These are phyloP conservation scores for Auriscalpium microsporum DNA, from an alignment of 768 basidiomycete genomes.

Conservation along the genomic window DNA sequence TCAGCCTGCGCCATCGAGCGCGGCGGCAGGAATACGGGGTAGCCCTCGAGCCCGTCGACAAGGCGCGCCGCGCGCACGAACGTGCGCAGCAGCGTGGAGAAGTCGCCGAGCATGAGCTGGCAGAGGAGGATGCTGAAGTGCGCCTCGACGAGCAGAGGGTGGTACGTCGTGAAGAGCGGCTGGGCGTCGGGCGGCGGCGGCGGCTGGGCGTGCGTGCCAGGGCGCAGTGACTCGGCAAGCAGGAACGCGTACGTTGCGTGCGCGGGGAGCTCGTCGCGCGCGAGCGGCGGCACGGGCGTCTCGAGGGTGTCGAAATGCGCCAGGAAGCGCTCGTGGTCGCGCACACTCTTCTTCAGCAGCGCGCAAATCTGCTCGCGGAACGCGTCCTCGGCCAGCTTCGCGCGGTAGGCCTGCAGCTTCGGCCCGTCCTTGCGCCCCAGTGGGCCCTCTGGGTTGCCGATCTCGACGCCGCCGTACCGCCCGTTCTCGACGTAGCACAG, in stretches of 20 bases:
- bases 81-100: conserved; percentile 48
- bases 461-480: conserved; percentile 76
- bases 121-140: conserved; percentile 75
- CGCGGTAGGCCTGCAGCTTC: conserved; percentile 59
- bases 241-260: conserved; percentile 61
- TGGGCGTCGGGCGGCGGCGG: conserved; percentile 37
- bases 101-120: conserved; percentile 71
- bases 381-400: conserved; percentile 41
- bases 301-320: conserved; percentile 76
- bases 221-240: conserved; percentile 59
- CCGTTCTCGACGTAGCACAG: conserved; percentile 70
- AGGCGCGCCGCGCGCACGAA: conserved; percentile 61
- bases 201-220: conserved; percentile 39
- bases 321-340: conserved; percentile 81
- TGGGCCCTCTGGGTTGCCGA: conserved; percentile 75
- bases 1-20: conserved; percentile 87
- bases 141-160: conserved; percentile 82
- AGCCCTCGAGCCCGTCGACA: conserved; percentile 79
- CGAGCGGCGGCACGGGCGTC: conserved; percentile 16
- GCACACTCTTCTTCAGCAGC: conserved; percentile 64
- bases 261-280: conserved; percentile 35
- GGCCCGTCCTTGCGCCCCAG: conserved; percentile 48
- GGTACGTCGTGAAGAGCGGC: conserved; percentile 79
- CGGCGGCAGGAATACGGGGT: conserved; percentile 81
- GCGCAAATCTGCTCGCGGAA: conserved; percentile 54